Base-by-base conservation (phyloP, 257 asterid species). In the Solanum habrochaites region DNA sequence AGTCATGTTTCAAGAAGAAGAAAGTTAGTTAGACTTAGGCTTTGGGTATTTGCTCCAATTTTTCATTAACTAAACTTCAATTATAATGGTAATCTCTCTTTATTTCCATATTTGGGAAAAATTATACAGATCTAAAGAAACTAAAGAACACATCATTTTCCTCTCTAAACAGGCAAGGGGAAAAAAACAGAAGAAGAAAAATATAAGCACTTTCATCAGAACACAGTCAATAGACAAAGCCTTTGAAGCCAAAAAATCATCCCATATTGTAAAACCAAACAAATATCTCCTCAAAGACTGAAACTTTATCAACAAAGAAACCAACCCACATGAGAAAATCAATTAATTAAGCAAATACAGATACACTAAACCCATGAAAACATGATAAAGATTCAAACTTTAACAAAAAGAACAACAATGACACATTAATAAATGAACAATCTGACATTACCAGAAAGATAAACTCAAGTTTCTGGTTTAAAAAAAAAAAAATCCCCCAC, bases 61-160 rank as follows among this genome's bases (percentile, higher is more conserved):
- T 66, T 16, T 85, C 77, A 25, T 67, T 6, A 85, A 70, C 47
- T 11, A 85, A 47, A 27, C 43, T 43, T 45, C 45, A 32, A 43
- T 12, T 70, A 27, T 12, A 11, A 23, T 83, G 56, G 7, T 35
- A 35, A 29, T 56, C 25, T 20, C 32, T 35, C 52, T 62, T 20
- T 62, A 52, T 15, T 49, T 58, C 23, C 60, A 84, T 29, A 23
- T 47, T 85, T 72, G 87, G 39, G 13, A 20, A 29, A 70, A 31
- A 29, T 31, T 72, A 70, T 45, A 52, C 40, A 85, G 83, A 85
- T 87, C 85, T 74, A 89, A 88, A 86, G 83, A 75, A 66, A 78
- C 74, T 9, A 83, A 40, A 37, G 39, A 85, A 60, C 70, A 69
- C 81, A 16, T 27, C 39, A 37, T 31, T 35, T 62, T 47, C 81